Percentiles rank a stretch among this genome's conserved stretches.
phyloP scores from a whole-genome alignment of 1,139 yeast genomes.

The Suhomyces chickasaworum region DNA sequence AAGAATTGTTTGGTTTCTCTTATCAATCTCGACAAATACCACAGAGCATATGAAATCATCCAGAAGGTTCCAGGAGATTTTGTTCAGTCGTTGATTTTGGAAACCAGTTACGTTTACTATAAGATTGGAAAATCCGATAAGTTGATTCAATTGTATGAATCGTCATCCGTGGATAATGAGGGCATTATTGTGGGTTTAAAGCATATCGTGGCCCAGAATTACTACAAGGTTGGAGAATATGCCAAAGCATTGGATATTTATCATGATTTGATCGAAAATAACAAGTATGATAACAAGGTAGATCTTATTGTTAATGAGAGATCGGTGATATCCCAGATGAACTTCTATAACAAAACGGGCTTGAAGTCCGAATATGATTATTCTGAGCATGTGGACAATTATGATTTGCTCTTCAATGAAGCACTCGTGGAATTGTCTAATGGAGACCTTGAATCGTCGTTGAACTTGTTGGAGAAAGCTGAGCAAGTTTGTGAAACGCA shows the following conservation, averaged over 20 bases:
- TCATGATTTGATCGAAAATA: constrained; percentile 43
- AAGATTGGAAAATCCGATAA: constrained; percentile 54
- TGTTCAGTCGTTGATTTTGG: constrained; percentile 45
- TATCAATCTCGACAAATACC: constrained; percentile 71
- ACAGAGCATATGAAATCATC: constrained; percentile 54
- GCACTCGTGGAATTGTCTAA: constrained; percentile 57
- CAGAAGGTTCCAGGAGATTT: constrained; percentile 41
- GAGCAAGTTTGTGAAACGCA: constrained; percentile 39
- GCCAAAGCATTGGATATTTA: constrained; percentile 58
- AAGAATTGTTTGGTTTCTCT: constrained; percentile 67
- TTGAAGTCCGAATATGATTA: constrained; percentile 16
- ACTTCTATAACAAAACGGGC: constrained; percentile 17
- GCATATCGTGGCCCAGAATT: constrained; percentile 83
- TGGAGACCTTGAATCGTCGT: constrained; percentile 45
- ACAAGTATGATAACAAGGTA: constrained; percentile 36
- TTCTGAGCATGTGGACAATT: constrained; percentile 21
- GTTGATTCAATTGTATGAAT: constrained; percentile 43
- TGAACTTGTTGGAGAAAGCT: constrained; percentile 54
- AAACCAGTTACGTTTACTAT: constrained; percentile 70
- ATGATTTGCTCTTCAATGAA: constrained; percentile 61
- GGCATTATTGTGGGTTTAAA: constrained; percentile 47
- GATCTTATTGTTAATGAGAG: constrained; percentile 73
- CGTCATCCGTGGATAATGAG: constrained; percentile 24
- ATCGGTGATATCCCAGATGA: constrained; percentile 64
- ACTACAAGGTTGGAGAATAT: constrained; percentile 66